phyloP scores from a whole-genome alignment of 345 rosid species.

The rapeseed (Brassica napus) region Da-Ae NC_063449.1:38844501-38845000 shows the following conservation, averaged over 20 bases:
- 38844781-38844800: constrained; percentile 51
- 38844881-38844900: constrained; percentile 61
- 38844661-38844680: background rate
- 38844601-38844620: background rate
- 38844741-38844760: constrained; percentile 46
- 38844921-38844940: constrained; percentile 28
- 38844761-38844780: constrained; percentile 70
- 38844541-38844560: background rate
- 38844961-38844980: constrained; percentile 28
- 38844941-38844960: constrained; percentile 30
- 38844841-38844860: background rate
- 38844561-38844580: background rate
- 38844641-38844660: background rate
- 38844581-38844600: background rate
- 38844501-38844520: background rate
- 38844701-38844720: constrained; percentile 61
- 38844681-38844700: background rate
- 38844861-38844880: constrained; percentile 49
- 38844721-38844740: constrained; percentile 54
- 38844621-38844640: background rate
- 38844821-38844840: background rate
- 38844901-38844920: constrained; percentile 42
- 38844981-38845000: constrained; percentile 42
- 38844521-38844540: background rate
- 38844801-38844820: constrained; percentile 1